Base-by-base conservation (phyloP, 805 yeast genomes). In the Candida alai region DNA sequence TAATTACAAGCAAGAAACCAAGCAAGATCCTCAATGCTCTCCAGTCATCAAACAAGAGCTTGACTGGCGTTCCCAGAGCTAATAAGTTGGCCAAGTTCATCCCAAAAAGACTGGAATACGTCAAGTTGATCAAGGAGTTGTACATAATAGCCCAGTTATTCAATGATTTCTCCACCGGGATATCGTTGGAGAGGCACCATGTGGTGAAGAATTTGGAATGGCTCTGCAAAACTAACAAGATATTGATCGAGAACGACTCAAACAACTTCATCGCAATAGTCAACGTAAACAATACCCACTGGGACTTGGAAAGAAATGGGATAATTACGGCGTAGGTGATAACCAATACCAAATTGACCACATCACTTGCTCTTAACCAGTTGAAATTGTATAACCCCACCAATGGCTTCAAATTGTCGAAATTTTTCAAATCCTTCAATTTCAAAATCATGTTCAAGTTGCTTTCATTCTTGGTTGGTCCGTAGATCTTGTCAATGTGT, bases 401-500 rank as follows among this genome's bases (percentile, higher is more conserved):
- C 58, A 84, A 59, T 5, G 86, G 72, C 38, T 59, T 62, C 25
- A 54, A 44, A 43, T 66, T 63, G 36, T 65, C 66, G 32, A 66
- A 67, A 38, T 55, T 49, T 32, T 58, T 58, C 54, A 66, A 65
- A 70, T 59, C 75, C 61, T 57, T 75, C 49, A 76, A 62, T 44
- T 73, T 73, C 37, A 55, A 57, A 47, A 51, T 59, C 47, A 56
- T 56, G 26, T 55, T 56, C 32, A 61, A 54, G 34, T 63, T 66
- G 24, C 50, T 51, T 32, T 57, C 65, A 28, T 60, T 66, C 19
- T 56, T 49, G 15, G 69, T 59, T 15, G 82, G 82, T 2, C 72
- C 72, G 50, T 80, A 85, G 12, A 82, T 84, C 60, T 81, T 83
- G 40, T 83, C 88, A 47, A 85, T 85, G 58, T 84, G 95, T 19